Conservation (phyloP, 495 filamentous ascomycete species). For the Neurospora hispaniola region DNA sequence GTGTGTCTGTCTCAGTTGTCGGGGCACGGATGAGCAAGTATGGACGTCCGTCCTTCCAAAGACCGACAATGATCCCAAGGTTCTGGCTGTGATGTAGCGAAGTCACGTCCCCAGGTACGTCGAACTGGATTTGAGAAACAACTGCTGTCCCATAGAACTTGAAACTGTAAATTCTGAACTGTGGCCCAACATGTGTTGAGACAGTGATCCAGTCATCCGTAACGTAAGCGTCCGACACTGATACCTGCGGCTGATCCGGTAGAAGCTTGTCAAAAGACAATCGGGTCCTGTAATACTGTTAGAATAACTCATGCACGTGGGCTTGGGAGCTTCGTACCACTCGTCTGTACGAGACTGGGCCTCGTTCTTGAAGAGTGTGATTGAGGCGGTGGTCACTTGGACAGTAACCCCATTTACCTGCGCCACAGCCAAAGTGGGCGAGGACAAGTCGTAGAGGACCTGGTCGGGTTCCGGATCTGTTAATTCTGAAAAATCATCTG, state of each 20-base stretch:
- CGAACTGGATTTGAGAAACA: conserved; percentile 15
- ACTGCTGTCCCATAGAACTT: conserved; percentile 9
- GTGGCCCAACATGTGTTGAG: conserved; percentile 20
- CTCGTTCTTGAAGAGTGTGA: not conserved
- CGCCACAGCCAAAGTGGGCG: conserved; percentile 47
- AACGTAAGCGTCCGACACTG: conserved; percentile 26
- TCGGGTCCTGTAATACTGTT: conserved; percentile 15
- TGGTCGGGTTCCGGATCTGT: conserved; percentile 24
- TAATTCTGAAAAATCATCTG: conserved; percentile 26
- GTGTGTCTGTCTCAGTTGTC: not conserved
- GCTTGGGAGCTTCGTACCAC: not conserved
- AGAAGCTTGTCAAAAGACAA: conserved; percentile 17
- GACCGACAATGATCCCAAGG: conserved; percentile 20
- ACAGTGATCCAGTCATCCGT: conserved; percentile 22
- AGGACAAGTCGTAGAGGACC: conserved; percentile 37
- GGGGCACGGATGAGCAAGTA: conserved; percentile 14
- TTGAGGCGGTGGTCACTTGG: conserved; percentile 42
- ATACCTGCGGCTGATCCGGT: conserved; percentile 3
- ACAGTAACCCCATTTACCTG: conserved; percentile 26
- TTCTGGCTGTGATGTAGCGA: conserved; percentile 20
- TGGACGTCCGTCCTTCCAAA: conserved; percentile 18
- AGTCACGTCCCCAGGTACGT: conserved; percentile 30
- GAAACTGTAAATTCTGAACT: conserved; percentile 25
- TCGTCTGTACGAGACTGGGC: not conserved
- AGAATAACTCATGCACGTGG: not conserved